A percentile compares a stretch with the other conserved stretches of the same genome.
Conservation (phyloP, 257 asterid species). For the Capsicum pubescens region DNA sequence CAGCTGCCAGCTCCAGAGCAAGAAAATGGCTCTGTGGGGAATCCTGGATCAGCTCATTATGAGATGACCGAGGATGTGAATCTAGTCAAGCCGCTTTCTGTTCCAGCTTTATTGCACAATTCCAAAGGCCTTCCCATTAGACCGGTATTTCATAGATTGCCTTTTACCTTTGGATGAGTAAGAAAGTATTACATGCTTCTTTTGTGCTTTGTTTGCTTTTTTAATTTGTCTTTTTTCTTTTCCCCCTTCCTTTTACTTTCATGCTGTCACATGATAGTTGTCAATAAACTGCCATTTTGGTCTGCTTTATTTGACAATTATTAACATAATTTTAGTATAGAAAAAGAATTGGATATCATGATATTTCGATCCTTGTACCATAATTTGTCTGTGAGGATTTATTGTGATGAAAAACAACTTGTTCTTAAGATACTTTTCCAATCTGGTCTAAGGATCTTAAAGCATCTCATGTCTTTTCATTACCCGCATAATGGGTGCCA, state of each 20-base stretch:
- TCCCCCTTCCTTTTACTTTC: neutral
- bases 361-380: conserved; percentile 2
- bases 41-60: conserved; percentile 31
- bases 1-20: conserved; percentile 53
- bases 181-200: neutral
- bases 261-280: neutral
- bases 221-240: neutral
- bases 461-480: conserved; percentile 16
- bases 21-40: conserved; percentile 51
- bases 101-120: conserved; percentile 77
- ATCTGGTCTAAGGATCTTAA: neutral
- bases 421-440: conserved; percentile 1
- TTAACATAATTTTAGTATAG: neutral
- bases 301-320: conserved; percentile 17
- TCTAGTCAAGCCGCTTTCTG: conserved; percentile 46
- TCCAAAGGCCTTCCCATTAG: conserved; percentile 95
- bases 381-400: neutral
- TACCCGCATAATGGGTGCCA: conserved; percentile 3
- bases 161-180: conserved; percentile 1
- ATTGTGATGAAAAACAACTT: conserved; percentile 2
- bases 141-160: conserved; percentile 56
- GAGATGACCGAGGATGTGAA: conserved; percentile 54
- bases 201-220: conserved; percentile 20
- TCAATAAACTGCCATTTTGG: neutral
- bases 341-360: conserved; percentile 13